Conservation (phyloP, 768 basidiomycete species). For the Cubamyces lactineus region DNA sequence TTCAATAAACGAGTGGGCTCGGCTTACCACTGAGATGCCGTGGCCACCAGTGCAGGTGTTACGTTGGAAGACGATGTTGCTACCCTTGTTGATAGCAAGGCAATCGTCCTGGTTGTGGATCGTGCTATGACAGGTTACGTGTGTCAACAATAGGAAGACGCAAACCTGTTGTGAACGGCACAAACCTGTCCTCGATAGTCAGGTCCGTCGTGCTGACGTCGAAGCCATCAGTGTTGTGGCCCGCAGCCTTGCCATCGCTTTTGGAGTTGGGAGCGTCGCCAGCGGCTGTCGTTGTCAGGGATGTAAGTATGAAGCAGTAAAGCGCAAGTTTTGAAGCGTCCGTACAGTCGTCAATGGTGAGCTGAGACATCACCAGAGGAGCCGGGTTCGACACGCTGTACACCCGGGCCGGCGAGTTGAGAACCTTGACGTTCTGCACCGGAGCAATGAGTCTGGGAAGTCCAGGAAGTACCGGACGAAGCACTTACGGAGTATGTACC, state of each 20-base stretch:
- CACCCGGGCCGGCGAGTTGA: constrained; percentile 45
- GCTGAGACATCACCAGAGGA: constrained; percentile 42
- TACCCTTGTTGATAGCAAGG: constrained; percentile 52
- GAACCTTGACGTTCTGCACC: constrained; percentile 38
- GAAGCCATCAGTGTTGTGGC: constrained; percentile 43
- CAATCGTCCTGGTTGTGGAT: constrained; percentile 55
- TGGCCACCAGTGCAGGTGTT: constrained; percentile 62
- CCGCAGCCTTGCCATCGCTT: constrained; percentile 53
- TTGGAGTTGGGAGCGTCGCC: constrained; percentile 55
- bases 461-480: not conserved
- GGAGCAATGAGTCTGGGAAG: not conserved
- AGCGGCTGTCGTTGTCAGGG: constrained; percentile 41
- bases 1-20: not conserved
- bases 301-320: not conserved
- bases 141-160: too few species aligned
- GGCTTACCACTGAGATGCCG: constrained; percentile 57
- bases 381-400: constrained; percentile 36
- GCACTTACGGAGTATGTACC: constrained; percentile 41
- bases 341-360: constrained; percentile 62
- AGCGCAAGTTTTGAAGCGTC: not conserved
- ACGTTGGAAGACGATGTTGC: constrained; percentile 44
- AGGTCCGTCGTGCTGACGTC: constrained; percentile 34
- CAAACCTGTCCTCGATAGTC: constrained; percentile 33
- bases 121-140: constrained; percentile 4
- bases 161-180: not conserved